Evolutionary conservation across 106 monocot species (phyloP).

Genomic region (Xerophyta viscosa): DNA sequence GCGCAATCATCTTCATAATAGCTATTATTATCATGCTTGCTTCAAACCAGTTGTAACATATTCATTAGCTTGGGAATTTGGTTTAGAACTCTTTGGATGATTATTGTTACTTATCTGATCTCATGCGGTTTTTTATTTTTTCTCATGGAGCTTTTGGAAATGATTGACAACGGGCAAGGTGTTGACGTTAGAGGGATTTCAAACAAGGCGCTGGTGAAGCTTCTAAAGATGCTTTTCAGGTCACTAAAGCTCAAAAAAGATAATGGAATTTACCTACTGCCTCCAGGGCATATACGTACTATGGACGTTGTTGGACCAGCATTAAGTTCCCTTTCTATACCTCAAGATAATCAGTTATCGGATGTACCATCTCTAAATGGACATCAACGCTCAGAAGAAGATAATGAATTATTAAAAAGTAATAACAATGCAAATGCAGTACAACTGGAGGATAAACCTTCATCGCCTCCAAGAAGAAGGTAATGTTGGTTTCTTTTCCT

Average conservation of each 20-base stretch:
- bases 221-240: slow-evolving; percentile 60
- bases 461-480: slow-evolving; percentile 47
- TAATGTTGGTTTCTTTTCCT: slow-evolving; percentile 12
- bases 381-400: slow-evolving; percentile 9
- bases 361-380: slow-evolving; percentile 5
- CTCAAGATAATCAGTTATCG: slow-evolving; percentile 7
- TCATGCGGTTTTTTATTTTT: background rate
- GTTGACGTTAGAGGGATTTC: slow-evolving; percentile 75
- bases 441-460: slow-evolving; percentile 9
- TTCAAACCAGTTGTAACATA: too few relatives aligned
- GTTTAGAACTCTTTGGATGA: too few relatives aligned
- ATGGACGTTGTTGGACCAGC: slow-evolving; percentile 41
- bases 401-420: slow-evolving; percentile 9
- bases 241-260: slow-evolving; percentile 57
- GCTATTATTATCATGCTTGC: too few relatives aligned
- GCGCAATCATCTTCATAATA: too few relatives aligned
- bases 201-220: slow-evolving; percentile 42
- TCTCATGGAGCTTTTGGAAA: slow-evolving; percentile 62
- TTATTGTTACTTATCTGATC: too few relatives aligned
- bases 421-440: slow-evolving; percentile 12
- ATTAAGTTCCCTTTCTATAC: slow-evolving; percentile 22
- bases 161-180: slow-evolving; percentile 88
- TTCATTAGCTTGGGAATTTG: too few relatives aligned
- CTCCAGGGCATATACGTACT: slow-evolving; percentile 29
- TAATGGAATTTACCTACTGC: slow-evolving; percentile 49